phyloP scores from a whole-genome alignment of 2,329 filamentous ascomycete species.

The Eurotiales sp. region DNA sequence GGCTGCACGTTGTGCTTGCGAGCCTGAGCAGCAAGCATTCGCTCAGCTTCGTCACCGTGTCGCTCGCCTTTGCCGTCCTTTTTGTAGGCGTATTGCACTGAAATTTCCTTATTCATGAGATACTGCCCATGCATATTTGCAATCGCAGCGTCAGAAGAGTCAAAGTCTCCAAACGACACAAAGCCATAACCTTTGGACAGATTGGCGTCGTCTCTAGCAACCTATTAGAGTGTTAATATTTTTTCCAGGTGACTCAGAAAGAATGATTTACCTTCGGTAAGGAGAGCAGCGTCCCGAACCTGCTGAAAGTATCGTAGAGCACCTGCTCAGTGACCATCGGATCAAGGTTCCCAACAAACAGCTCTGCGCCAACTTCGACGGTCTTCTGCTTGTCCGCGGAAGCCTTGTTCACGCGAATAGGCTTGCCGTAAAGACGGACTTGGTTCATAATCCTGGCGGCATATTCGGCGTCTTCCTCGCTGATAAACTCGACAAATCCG shows the following conservation, averaged over 20 bases:
- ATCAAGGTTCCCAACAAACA: constrained; percentile 95
- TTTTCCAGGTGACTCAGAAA: too few species aligned
- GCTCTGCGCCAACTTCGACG: constrained; percentile 89
- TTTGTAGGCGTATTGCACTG: constrained; percentile 98
- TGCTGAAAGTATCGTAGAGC: constrained; percentile 89
- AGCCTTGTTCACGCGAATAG: constrained; percentile 92
- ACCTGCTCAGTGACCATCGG: constrained; percentile 92
- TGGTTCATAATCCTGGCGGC: constrained; percentile 96
- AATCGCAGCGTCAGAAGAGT: constrained; percentile 87
- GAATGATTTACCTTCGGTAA: constrained; percentile 69
- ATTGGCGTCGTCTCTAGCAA: constrained; percentile 81
- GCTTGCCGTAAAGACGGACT: constrained; percentile 87
- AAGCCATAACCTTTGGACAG: constrained; percentile 95
- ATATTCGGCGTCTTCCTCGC: constrained; percentile 93
- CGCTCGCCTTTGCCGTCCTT: constrained; percentile 97
- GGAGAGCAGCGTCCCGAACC: constrained; percentile 80
- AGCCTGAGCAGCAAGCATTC: constrained; percentile 84
- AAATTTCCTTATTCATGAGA: constrained; percentile 93
- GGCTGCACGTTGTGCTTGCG: constrained; percentile 91
- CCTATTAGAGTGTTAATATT: constrained; percentile 37
- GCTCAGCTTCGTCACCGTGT: constrained; percentile 90
- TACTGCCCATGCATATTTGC: constrained; percentile 94
- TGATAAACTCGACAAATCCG: constrained; percentile 97
- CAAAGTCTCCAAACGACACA: constrained; percentile 88
- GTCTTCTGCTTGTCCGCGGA: constrained; percentile 91